Base-by-base conservation (phyloP, 148 eudicot species). In the Mesembryanthemum crystallinum region DNA sequence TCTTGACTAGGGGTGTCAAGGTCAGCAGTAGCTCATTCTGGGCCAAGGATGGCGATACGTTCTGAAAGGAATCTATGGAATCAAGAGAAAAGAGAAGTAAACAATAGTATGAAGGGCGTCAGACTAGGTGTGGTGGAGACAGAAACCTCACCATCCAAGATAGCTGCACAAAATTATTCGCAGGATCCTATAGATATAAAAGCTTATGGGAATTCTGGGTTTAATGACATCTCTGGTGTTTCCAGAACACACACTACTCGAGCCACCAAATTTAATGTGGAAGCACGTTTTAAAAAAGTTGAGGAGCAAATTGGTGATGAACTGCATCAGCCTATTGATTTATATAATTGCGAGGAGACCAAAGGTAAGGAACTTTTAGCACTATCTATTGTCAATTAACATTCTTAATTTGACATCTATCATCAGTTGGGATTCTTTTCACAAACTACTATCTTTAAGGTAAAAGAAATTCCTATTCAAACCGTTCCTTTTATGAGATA, bases 111-210 rank as follows among this genome's bases (percentile, higher is more conserved):
- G 63, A 47, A 15, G 61, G 32, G 23, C 52, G 2, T 51, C 14
- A 32, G 71, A 42, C 76, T 67, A 79, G 39, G 54, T 35, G 39
- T 6, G 6, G 39, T 35, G 39, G 39, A 35, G 72, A 9, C 65
- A 77, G 74, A 79, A 35, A 45, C 73, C 37, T 66, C 74, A 69
- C 29, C 73, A 32, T 52, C 79, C 21, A 59, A 32, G 30, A 66
- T 68, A 49, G 67, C 58, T 30, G 39, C 64, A 49, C 65, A 65
- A 21, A 58, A 30, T 7, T 68, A 69, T 47, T 20, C 77, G 70
- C 73, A 13, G 71, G 73, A 63, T 58, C 63, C 70, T 68, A 52
- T 43, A 69, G 45, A 77, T 61, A 81, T 68, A 54, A 69, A 52
- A n/a, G 57, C 54, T 59, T 65, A 62, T 70, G 77, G 18, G 23